phyloP scores from a whole-genome alignment of 257 asterid species.

The Catharanthus roseus region DNA sequence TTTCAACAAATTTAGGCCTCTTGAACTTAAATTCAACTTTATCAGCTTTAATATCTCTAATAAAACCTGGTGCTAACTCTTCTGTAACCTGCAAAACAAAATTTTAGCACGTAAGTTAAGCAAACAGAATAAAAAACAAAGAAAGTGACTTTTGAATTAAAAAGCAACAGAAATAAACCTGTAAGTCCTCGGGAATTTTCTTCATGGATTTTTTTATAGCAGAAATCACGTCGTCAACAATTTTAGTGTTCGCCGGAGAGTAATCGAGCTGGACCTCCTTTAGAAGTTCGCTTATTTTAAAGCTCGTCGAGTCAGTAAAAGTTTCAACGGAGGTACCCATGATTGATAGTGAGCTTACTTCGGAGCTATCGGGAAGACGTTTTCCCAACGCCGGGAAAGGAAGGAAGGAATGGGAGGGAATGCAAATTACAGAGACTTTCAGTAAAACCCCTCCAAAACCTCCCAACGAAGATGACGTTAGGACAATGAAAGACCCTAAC shows the following conservation, averaged over 20 bases:
- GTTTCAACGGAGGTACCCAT: slow-evolving; percentile 36
- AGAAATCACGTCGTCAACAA: slow-evolving; percentile 49
- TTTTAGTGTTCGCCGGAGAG: slow-evolving; percentile 41
- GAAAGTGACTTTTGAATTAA: background rate
- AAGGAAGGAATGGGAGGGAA: background rate
- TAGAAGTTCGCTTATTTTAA: slow-evolving; percentile 59
- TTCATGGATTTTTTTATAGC: slow-evolving; percentile 50
- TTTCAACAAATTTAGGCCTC: slow-evolving; percentile 58
- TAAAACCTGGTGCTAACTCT: slow-evolving; percentile 68
- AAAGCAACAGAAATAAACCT: slow-evolving; percentile 26
- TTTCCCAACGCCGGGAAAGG: background rate
- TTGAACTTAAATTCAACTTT: slow-evolving; percentile 78
- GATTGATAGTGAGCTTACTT: background rate
- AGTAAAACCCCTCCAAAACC: slow-evolving; percentile 11
- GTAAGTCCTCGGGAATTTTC: slow-evolving; percentile 51
- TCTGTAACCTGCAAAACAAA: slow-evolving; percentile 59
- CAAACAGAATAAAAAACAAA: background rate
- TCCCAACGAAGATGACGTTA: background rate
- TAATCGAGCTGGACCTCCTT: slow-evolving; percentile 74
- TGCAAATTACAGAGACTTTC: background rate
- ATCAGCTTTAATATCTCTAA: slow-evolving; percentile 79
- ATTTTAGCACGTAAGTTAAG: slow-evolving; percentile 13
- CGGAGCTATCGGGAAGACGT: background rate
- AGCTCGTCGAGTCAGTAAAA: slow-evolving; percentile 38
- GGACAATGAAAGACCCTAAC: background rate